Conservation (phyloP, 805 yeast genomes). For the Suhomyces xylopsoci region DNA sequence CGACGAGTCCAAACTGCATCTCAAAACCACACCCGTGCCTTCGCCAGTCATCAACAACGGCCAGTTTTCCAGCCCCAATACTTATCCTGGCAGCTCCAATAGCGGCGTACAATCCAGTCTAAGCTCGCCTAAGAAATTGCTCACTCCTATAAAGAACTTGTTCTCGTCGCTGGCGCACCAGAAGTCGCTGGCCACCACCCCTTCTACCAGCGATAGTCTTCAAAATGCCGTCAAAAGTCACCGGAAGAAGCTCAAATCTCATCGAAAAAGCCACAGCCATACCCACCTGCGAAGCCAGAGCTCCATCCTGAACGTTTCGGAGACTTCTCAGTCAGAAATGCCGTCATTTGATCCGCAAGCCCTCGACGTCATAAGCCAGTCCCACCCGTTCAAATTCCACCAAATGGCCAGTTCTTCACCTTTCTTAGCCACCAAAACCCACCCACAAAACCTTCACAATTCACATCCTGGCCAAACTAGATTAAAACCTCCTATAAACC, state of each 20-base stretch:
- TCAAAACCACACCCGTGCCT: conserved; percentile 4
- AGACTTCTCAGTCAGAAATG: neutral
- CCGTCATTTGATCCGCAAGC: neutral
- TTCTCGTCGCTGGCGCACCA: conserved; percentile 17
- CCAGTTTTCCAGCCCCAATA: conserved; percentile 7
- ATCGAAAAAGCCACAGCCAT: conserved; percentile 5
- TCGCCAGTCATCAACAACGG: conserved; percentile 4
- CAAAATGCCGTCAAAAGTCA: conserved; percentile 1
- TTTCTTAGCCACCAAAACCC: neutral
- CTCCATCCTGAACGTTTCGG: conserved; percentile 4
- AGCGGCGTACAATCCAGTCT: neutral
- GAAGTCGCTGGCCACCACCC: conserved; percentile 8
- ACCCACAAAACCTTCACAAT: conserved; percentile 2
- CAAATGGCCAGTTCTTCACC: conserved; percentile 2
- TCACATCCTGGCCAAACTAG: neutral
- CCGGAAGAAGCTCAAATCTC: neutral
- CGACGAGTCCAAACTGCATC: conserved; percentile 6
- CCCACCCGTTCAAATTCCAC: neutral
- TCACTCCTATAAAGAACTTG: conserved; percentile 26
- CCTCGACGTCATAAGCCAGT: neutral
- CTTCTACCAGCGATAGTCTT: conserved; percentile 5
- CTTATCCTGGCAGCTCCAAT: neutral
- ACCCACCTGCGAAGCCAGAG: conserved; percentile 9
- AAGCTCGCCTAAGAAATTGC: conserved; percentile 24
- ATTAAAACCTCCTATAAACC: conserved; percentile 5